phyloP scores from a whole-genome alignment of 148 eudicot genomes.

The Vaccinium myrtillus region DNA sequence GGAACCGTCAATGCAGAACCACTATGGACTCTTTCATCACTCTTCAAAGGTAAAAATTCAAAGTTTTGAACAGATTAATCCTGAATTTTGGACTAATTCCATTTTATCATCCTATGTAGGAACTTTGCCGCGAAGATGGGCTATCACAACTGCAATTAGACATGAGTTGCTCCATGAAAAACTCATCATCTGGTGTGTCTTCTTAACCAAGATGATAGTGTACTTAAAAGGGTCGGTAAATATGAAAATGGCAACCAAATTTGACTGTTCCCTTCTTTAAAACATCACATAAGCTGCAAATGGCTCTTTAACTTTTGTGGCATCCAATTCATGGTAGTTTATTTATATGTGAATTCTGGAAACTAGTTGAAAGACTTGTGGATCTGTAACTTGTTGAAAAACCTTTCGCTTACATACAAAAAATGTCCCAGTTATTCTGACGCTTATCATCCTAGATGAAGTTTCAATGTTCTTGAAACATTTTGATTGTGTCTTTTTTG shows the following conservation, averaged over 20 bases:
- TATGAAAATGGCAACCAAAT: slow-evolving; percentile 17
- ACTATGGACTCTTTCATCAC: slow-evolving; percentile 42
- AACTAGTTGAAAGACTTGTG: slow-evolving; percentile 12
- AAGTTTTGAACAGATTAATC: background rate
- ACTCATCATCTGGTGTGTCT: slow-evolving; percentile 67
- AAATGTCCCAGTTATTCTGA: background rate
- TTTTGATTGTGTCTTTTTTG: background rate
- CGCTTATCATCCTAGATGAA: background rate
- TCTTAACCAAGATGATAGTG: slow-evolving; percentile 33
- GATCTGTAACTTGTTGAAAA: slow-evolving; percentile 6
- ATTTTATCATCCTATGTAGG: slow-evolving; percentile 26
- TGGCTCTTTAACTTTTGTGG: background rate
- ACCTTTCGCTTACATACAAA: background rate
- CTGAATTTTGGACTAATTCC: background rate
- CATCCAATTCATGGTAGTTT: background rate
- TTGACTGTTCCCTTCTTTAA: background rate
- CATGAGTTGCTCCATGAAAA: slow-evolving; percentile 53
- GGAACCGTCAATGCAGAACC: slow-evolving; percentile 34
- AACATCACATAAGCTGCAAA: slow-evolving; percentile 22
- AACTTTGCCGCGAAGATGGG: slow-evolving; percentile 45
- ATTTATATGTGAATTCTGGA: background rate
- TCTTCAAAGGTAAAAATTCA: slow-evolving; percentile 49
- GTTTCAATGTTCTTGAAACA: background rate
- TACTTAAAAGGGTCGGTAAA: background rate
- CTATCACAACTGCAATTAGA: slow-evolving; percentile 54